Conservation (phyloP, 164 flowering plant genomes). For the Brasenia schreberi region DNA sequence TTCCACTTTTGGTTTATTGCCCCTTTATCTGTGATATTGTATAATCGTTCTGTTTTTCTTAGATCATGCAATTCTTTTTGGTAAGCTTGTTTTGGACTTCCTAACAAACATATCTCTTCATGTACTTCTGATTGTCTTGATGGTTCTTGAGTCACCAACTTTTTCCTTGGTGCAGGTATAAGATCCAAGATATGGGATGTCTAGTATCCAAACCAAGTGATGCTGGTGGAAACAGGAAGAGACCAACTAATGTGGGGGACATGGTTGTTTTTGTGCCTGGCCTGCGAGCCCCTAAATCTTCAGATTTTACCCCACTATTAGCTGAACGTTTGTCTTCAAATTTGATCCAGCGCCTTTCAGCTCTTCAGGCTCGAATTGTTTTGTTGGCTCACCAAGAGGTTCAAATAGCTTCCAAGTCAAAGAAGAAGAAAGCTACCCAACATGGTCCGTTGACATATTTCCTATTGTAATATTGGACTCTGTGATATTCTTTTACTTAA, state of each 20-base stretch:
- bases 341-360: slow-evolving; percentile 52
- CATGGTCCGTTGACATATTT: slow-evolving; percentile 37
- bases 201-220: slow-evolving; percentile 49
- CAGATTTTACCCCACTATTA: slow-evolving; percentile 50
- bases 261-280: slow-evolving; percentile 75
- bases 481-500: too few species aligned
- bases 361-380: slow-evolving; percentile 63
- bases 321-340: slow-evolving; percentile 40
- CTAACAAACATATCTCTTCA: too few species aligned
- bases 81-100: too few species aligned
- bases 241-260: slow-evolving; percentile 62
- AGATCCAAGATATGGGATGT: slow-evolving; percentile 59
- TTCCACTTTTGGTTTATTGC: too few species aligned
- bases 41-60: too few species aligned
- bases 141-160: neutral
- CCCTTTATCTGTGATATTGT: too few species aligned
- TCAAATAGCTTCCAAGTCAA: slow-evolving; percentile 45
- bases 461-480: too few species aligned
- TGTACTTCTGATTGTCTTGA: too few species aligned
- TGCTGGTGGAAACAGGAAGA: slow-evolving; percentile 44
- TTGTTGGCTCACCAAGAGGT: slow-evolving; percentile 74
- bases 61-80: too few species aligned
- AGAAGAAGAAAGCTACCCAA: slow-evolving; percentile 64
- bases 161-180: slow-evolving; percentile 11
- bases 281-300: slow-evolving; percentile 62